Conservation (phyloP, 306 rosid species). For the Biancaea sappan region DNA sequence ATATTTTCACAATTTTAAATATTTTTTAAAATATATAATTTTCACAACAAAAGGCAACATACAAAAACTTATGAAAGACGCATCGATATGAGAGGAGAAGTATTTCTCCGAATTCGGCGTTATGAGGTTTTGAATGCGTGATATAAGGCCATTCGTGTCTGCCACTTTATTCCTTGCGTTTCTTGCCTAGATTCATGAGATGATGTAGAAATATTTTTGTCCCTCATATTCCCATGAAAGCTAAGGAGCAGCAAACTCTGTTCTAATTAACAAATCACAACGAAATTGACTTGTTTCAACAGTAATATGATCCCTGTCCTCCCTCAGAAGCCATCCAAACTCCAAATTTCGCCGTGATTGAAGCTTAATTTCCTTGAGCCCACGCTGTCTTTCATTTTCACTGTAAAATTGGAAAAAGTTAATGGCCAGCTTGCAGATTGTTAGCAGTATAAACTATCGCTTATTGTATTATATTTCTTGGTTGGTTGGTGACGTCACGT, state of each 20-base stretch:
- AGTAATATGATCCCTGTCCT: neutral
- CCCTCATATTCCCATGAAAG: too few relatives aligned
- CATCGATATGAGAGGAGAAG: neutral
- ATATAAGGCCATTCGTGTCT: constrained; percentile 7
- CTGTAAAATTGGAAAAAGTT: too few relatives aligned
- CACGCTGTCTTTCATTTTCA: neutral
- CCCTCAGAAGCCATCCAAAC: neutral
- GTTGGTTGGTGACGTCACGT: neutral
- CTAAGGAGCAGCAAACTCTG: too few relatives aligned
- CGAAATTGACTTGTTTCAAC: neutral
- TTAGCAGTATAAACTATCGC: too few relatives aligned
- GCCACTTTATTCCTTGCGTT: constrained; percentile 37
- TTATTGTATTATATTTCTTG: neutral
- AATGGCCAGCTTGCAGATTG: too few relatives aligned
- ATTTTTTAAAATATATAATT: too few relatives aligned
- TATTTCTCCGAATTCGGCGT: neutral
- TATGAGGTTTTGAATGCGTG: constrained; percentile 1
- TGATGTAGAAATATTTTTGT: too few relatives aligned
- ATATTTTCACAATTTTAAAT: too few relatives aligned
- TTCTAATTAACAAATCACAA: neutral
- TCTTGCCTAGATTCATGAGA: constrained; percentile 16
- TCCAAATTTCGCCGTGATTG: constrained; percentile 35
- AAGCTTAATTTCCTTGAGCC: constrained; percentile 6
- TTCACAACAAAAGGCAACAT: too few relatives aligned
- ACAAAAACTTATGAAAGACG: neutral